Conservation (phyloP, 1,284 basidiomycete species). For the Cutaneotrichosporon curvatum region DNA sequence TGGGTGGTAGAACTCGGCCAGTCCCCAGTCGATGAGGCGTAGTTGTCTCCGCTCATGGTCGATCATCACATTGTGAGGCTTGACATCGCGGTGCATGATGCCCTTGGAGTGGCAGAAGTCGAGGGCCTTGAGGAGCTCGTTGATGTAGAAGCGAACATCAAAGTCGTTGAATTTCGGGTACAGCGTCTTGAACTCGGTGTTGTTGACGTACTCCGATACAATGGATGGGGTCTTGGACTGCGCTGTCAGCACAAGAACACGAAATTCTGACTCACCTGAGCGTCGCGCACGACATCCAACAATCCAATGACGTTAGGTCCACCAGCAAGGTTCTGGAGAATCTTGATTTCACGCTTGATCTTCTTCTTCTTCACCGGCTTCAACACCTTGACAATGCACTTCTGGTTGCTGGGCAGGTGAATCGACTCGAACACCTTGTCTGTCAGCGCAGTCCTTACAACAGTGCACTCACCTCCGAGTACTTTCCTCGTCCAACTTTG, state of each 20-base stretch:
- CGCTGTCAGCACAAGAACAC: slow-evolving; percentile 7
- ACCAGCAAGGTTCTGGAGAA: slow-evolving; percentile 90
- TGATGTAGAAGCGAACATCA: slow-evolving; percentile 95
- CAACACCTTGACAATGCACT: slow-evolving; percentile 97
- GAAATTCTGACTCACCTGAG: slow-evolving; percentile 31
- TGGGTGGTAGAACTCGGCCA: slow-evolving; percentile 98
- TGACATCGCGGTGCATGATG: slow-evolving; percentile 99
- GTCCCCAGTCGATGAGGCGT: slow-evolving; percentile 95
- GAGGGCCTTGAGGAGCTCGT: slow-evolving; percentile 92
- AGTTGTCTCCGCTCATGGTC: slow-evolving; percentile 96
- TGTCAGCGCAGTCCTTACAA: background rate
- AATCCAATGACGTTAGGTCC: slow-evolving; percentile 82
- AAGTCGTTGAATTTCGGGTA: slow-evolving; percentile 92
- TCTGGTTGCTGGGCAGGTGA: slow-evolving; percentile 85
- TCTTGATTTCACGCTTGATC: slow-evolving; percentile 99
- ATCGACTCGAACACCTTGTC: slow-evolving; percentile 92
- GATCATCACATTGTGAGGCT: slow-evolving; percentile 99
- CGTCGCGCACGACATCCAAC: slow-evolving; percentile 89
- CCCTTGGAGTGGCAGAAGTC: slow-evolving; percentile 98
- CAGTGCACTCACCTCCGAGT: slow-evolving; percentile 75
- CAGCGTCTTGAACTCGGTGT: slow-evolving; percentile 95
- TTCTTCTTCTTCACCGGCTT: slow-evolving; percentile 99
- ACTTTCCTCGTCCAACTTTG: slow-evolving; percentile 94
- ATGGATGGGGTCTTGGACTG: slow-evolving; percentile 92
- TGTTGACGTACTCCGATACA: slow-evolving; percentile 97